Conservation (phyloP, 176 grass and related monocot genomes). For the Aegilops longissima region DNA sequence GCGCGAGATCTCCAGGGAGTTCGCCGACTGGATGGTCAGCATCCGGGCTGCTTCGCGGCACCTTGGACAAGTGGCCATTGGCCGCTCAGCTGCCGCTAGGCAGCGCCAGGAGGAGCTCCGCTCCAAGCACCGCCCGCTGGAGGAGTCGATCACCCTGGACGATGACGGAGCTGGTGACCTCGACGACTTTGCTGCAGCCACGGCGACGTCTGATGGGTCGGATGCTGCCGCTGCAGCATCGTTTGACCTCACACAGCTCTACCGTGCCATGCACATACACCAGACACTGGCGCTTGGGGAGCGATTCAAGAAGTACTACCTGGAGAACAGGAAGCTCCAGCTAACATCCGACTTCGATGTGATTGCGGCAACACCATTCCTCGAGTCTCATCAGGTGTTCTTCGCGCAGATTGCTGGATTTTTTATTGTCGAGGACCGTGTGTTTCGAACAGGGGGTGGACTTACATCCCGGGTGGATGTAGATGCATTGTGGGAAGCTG, state of each 20-base stretch:
- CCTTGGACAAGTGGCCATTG: conserved; percentile 91
- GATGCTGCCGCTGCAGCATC: conserved; percentile 51
- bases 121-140: conserved; percentile 60
- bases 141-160: conserved; percentile 75
- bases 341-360: conserved; percentile 97
- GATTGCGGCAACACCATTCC: conserved; percentile 81
- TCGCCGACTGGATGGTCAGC: conserved; percentile 94
- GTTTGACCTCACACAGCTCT: conserved; percentile 91
- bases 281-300: conserved; percentile 75
- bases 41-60: conserved; percentile 88
- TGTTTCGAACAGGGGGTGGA: conserved; percentile 84
- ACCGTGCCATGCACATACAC: conserved; percentile 92
- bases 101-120: conserved; percentile 96
- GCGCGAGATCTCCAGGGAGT: conserved; percentile 90
- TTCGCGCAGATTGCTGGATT: conserved; percentile 97
- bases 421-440: conserved; percentile 93
- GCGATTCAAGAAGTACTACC: conserved; percentile 88
- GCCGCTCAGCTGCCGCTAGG: conserved; percentile 76
- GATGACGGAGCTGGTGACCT: conserved; percentile 73
- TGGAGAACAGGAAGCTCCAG: conserved; percentile 98
- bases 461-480: conserved; percentile 79
- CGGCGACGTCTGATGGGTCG: conserved; percentile 39
- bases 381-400: conserved; percentile 97
- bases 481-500: conserved; percentile 86
- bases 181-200: conserved; percentile 68